These are phyloP conservation scores for Cudoniella acicularis DNA, from an alignment of 495 filamentous ascomycete species.

Conservation along the genomic window DNA sequence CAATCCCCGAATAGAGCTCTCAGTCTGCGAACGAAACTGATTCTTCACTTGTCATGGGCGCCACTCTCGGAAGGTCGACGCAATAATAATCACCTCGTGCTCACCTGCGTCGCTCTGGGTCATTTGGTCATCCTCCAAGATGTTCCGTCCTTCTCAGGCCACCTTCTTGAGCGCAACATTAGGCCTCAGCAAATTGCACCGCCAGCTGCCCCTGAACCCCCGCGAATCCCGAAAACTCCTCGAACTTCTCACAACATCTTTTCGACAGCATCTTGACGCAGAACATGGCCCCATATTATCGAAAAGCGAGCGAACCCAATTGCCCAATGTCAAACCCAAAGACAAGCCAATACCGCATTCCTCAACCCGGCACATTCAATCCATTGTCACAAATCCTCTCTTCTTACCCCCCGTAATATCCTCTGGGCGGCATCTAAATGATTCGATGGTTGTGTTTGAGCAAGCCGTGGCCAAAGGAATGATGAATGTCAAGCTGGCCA, in stretches of 20 bases:
- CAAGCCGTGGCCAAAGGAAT: slow-evolving; percentile 25
- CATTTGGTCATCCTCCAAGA: slow-evolving; percentile 10
- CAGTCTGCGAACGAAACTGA: too few relatives aligned
- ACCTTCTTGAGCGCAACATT: slow-evolving; percentile 16
- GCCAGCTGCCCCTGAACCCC: slow-evolving; percentile 55
- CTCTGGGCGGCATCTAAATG: not conserved
- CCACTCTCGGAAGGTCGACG: too few relatives aligned
- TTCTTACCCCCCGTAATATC: slow-evolving; percentile 21
- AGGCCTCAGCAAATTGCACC: slow-evolving; percentile 42
- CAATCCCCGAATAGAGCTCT: too few relatives aligned
- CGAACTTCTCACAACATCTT: slow-evolving; percentile 61
- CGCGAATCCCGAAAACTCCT: slow-evolving; percentile 60
- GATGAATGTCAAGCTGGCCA: slow-evolving; percentile 19
- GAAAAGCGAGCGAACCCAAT: too few relatives aligned
- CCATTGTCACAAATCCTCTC: slow-evolving; percentile 58
- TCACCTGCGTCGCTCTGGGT: not conserved
- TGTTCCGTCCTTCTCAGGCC: slow-evolving; percentile 20
- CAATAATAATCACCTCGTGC: too few relatives aligned
- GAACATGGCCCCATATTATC: slow-evolving; percentile 38
- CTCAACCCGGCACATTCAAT: slow-evolving; percentile 48
- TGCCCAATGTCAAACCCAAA: too few relatives aligned
- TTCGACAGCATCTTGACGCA: slow-evolving; percentile 58
- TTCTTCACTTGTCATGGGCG: too few relatives aligned
- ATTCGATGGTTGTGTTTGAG: slow-evolving; percentile 31
- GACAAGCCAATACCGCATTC: too few relatives aligned